These are phyloP conservation scores for Spathaspora gorwiae DNA, from an alignment of 805 yeast species.

Conservation along the genomic window DNA sequence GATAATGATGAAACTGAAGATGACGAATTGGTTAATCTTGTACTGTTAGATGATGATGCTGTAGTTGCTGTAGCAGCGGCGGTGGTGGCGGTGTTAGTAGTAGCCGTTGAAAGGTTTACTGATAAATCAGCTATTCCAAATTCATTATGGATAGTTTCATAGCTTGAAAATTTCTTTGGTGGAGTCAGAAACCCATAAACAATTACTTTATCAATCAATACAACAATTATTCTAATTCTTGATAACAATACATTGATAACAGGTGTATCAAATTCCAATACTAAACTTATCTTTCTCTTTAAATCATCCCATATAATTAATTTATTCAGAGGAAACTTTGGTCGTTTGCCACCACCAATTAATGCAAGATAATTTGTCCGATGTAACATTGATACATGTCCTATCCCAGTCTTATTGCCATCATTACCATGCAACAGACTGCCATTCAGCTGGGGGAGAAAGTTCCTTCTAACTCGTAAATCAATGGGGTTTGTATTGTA, in stretches of 20 bases:
- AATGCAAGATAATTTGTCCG: slow-evolving; percentile 87
- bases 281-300: slow-evolving; percentile 66
- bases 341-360: slow-evolving; percentile 84
- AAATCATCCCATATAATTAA: slow-evolving; percentile 90
- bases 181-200: slow-evolving; percentile 80
- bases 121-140: slow-evolving; percentile 60
- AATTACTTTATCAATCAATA: slow-evolving; percentile 59
- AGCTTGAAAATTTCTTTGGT: slow-evolving; percentile 59
- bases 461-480: slow-evolving; percentile 58
- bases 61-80: not conserved
- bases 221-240: slow-evolving; percentile 70
- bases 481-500: slow-evolving; percentile 87
- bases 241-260: slow-evolving; percentile 72
- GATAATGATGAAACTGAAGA: not conserved
- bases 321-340: slow-evolving; percentile 73
- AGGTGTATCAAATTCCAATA: slow-evolving; percentile 71
- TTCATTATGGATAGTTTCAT: slow-evolving; percentile 63
- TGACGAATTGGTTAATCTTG: not conserved
- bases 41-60: not conserved
- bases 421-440: not conserved
- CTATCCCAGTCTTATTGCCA: slow-evolving; percentile 54
- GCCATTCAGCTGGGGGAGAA: slow-evolving; percentile 13
- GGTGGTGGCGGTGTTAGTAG: slow-evolving; percentile 2
- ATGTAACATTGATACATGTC: slow-evolving; percentile 74
- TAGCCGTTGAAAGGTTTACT: slow-evolving; percentile 18